Conservation (phyloP, 192 early-diverging fungal species). For the Dissophora ornata region DNA sequence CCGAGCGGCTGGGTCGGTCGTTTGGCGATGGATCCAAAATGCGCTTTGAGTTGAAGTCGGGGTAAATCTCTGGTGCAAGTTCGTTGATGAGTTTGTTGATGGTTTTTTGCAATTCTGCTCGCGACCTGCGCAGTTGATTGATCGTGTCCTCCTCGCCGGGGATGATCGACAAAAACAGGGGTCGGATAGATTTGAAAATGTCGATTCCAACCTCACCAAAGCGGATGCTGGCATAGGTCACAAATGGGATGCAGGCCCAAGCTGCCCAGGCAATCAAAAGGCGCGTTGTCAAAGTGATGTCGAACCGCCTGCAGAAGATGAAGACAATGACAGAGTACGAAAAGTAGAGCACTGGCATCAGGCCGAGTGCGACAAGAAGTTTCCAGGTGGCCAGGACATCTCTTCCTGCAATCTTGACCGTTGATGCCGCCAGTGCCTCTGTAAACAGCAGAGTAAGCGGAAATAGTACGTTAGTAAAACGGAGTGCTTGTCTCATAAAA, state of each 20-base stretch:
- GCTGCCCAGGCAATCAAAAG: conserved; percentile 51
- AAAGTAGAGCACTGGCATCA: conserved; percentile 81
- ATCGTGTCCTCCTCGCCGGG: conserved; percentile 65
- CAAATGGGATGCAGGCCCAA: conserved; percentile 68
- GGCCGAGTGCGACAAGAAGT: conserved; percentile 77
- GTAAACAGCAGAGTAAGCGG: not conserved
- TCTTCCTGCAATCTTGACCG: conserved; percentile 92
- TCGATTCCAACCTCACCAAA: conserved; percentile 83
- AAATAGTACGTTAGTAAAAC: not conserved
- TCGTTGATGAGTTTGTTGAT: conserved; percentile 88
- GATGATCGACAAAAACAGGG: conserved; percentile 81
- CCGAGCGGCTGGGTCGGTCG: conserved; percentile 39
- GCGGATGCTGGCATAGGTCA: conserved; percentile 78
- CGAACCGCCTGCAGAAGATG: conserved; percentile 55
- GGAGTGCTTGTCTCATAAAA: too few relatives aligned
- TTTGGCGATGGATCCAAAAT: conserved; percentile 52
- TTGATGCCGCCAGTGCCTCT: conserved; percentile 88
- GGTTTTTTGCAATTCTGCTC: conserved; percentile 78
- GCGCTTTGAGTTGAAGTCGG: conserved; percentile 72
- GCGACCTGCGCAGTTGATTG: conserved; percentile 72
- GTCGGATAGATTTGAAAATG: conserved; percentile 84
- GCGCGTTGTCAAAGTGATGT: conserved; percentile 53
- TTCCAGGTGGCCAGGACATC: conserved; percentile 99
- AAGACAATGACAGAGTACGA: conserved; percentile 77
- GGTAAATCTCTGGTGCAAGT: conserved; percentile 82